Evolutionary conservation across 768 basidiomycete species (phyloP).

Genomic region (Suillus americanus): DNA sequence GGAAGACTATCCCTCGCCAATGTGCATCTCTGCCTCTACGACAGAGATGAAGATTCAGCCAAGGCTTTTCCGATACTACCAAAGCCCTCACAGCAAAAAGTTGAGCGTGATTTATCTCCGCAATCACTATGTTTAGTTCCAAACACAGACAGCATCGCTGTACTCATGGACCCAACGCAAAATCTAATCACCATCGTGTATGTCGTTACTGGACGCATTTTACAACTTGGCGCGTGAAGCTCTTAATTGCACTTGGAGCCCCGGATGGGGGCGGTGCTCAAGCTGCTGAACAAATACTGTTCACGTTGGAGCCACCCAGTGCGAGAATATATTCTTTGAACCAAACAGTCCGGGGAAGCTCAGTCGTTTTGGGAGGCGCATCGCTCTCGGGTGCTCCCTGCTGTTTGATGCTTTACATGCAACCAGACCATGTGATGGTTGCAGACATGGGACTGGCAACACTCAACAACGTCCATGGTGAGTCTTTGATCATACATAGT

Average conservation of each 20-base stretch:
- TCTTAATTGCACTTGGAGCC: neutral
- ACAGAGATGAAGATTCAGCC: neutral
- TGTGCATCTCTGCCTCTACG: neutral
- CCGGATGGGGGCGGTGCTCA: neutral
- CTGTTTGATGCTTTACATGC: neutral
- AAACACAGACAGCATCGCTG: neutral
- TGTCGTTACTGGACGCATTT: neutral
- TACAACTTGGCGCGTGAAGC: neutral
- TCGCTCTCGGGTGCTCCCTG: neutral
- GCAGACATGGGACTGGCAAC: neutral
- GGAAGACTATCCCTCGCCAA: neutral
- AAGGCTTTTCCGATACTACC: neutral
- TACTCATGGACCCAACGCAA: neutral
- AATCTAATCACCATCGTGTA: neutral
- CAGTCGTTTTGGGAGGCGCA: neutral
- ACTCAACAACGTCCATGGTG: neutral
- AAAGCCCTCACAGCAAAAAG: neutral
- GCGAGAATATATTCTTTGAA: neutral
- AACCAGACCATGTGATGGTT: neutral
- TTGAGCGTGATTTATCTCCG: neutral
- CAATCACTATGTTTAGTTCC: neutral
- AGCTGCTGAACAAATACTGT: neutral
- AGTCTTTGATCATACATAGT: neutral
- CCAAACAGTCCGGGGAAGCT: neutral
- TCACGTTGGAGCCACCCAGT: neutral